A percentile compares a stretch with the other conserved stretches of the same genome.
Evolutionary conservation across 345 rosid species (phyloP).

Genomic region (Adansonia digitata): DNA sequence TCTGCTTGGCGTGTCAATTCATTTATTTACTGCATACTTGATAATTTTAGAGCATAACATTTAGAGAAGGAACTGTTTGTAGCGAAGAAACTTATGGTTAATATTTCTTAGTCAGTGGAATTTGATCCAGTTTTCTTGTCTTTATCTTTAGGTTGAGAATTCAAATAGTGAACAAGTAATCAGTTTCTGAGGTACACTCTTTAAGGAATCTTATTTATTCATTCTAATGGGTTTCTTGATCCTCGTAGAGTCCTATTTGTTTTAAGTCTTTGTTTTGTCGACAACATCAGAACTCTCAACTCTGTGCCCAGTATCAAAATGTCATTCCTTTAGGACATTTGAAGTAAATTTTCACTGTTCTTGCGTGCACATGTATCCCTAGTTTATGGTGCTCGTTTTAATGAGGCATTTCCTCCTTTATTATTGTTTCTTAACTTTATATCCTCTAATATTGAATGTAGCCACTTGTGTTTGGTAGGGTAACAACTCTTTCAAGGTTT

Average conservation of each 20-base stretch:
- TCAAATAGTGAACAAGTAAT: slow-evolving; percentile 30
- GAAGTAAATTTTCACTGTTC: neutral
- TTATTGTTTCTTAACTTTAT: neutral
- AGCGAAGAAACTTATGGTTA: neutral
- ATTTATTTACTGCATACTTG: neutral
- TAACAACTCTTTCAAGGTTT: slow-evolving; percentile 25
- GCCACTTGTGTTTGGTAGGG: slow-evolving; percentile 25
- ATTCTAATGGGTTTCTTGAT: neutral
- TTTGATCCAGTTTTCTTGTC: neutral
- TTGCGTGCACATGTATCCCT: neutral
- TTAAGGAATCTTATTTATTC: neutral
- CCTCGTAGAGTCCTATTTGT: neutral
- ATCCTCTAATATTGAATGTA: neutral
- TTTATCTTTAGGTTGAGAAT: slow-evolving; percentile 51
- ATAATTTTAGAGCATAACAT: neutral
- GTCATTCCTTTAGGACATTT: neutral
- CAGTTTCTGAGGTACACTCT: slow-evolving; percentile 41
- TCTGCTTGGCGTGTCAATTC: neutral
- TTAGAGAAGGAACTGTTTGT: neutral
- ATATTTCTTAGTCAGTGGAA: neutral
- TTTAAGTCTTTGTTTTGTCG: neutral
- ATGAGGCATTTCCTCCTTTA: neutral
- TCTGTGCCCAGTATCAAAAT: neutral
- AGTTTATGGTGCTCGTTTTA: neutral
- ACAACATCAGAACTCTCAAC: neutral